phyloP scores from a whole-genome alignment of 2,329 filamentous ascomycete genomes.

The Paracoccidioides lutzii region DNA sequence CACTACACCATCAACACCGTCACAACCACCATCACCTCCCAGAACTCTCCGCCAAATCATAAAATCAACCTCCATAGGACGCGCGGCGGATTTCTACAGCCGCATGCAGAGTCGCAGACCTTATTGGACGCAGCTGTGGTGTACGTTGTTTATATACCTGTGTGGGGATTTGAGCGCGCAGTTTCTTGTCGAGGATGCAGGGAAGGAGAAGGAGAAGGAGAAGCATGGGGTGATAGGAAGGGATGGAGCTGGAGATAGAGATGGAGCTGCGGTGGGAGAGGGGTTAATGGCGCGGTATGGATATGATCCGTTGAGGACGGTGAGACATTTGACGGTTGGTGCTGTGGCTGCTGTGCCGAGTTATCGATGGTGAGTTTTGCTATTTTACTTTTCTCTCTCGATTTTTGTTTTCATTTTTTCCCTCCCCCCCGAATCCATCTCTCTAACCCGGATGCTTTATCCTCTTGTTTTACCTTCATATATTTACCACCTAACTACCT shows the following conservation, averaged over 20 bases:
- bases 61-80: constrained; percentile 21
- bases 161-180: constrained; percentile 68
- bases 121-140: constrained; percentile 65
- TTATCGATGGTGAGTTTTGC: constrained; percentile 58
- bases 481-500: background rate
- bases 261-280: constrained; percentile 9
- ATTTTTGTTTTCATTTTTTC: background rate
- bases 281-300: constrained; percentile 45
- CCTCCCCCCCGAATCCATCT: background rate
- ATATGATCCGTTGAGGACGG: constrained; percentile 58
- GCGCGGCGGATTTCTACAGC: constrained; percentile 42
- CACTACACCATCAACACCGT: constrained; percentile 11
- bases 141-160: constrained; percentile 64
- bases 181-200: constrained; percentile 37
- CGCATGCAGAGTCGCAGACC: constrained; percentile 59
- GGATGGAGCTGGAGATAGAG: constrained; percentile 18
- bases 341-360: constrained; percentile 59
- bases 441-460: background rate
- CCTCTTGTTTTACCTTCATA: background rate
- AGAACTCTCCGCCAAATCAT: constrained; percentile 21
- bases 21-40: constrained; percentile 9
- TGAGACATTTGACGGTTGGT: constrained; percentile 62
- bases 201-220: background rate
- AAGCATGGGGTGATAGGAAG: constrained; percentile 14
- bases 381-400: too few relatives aligned